A percentile compares a stretch with the other conserved stretches of the same genome.
These are phyloP conservation scores for Huntiella bhutanensis DNA, from an alignment of 2,329 filamentous ascomycete species.

Conservation along the genomic window DNA sequence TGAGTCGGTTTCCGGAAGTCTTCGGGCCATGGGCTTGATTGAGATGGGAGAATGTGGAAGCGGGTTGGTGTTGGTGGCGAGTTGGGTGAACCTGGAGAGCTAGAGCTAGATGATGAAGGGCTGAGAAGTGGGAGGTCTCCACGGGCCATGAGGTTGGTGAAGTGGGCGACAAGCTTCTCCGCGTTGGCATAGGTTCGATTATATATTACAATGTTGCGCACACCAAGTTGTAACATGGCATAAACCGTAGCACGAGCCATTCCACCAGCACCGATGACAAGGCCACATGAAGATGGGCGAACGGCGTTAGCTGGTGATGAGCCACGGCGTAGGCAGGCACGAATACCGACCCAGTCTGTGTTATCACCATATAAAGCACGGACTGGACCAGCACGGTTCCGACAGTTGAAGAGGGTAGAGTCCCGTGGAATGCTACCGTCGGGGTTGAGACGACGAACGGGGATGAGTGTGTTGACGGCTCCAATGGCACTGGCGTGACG, in stretches of 20 bases:
- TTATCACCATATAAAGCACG: constrained; percentile 60
- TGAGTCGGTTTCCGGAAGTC: constrained; percentile 48
- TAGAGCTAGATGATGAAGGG: constrained; percentile 15
- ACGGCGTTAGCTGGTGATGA: constrained; percentile 54
- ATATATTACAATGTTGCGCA: constrained; percentile 55
- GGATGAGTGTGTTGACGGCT: constrained; percentile 58
- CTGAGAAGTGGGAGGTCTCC: constrained; percentile 25
- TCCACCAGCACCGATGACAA: constrained; percentile 48
- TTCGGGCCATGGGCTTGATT: constrained; percentile 44
- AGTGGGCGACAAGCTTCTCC: constrained; percentile 47
- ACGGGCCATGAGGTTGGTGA: constrained; percentile 34
- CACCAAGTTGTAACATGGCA: constrained; percentile 58
- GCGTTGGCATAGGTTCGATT: constrained; percentile 54
- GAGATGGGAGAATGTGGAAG: constrained; percentile 39
- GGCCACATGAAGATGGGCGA: constrained; percentile 32
- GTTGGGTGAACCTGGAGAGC: not conserved
- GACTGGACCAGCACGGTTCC: constrained; percentile 45
- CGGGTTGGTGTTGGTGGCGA: constrained; percentile 18
- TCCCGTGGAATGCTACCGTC: constrained; percentile 37
- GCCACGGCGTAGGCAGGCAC: constrained; percentile 51
- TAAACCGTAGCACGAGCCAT: constrained; percentile 68
- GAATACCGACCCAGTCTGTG: constrained; percentile 65
- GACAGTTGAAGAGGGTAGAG: constrained; percentile 13
- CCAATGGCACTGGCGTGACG: constrained; percentile 57
- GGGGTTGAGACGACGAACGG: constrained; percentile 40